These are phyloP conservation scores for Colletotrichum shisoi DNA, from an alignment of 2,329 filamentous ascomycete genomes.

Conservation along the genomic window DNA sequence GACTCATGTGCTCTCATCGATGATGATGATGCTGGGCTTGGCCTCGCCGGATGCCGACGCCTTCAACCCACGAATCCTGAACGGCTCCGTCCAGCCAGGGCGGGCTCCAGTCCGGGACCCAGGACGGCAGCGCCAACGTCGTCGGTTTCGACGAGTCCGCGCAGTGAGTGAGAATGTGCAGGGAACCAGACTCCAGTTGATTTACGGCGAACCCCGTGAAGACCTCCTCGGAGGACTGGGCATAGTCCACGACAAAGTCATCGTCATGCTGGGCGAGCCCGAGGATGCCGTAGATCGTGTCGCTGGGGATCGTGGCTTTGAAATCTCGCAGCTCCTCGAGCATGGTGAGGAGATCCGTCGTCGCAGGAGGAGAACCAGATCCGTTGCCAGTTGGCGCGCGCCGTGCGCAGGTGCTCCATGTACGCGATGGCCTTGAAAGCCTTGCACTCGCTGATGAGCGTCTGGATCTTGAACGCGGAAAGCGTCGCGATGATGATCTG, in stretches of 20 bases:
- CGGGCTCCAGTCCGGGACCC: conserved; percentile 39
- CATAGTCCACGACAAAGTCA: conserved; percentile 18
- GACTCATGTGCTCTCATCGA: background rate
- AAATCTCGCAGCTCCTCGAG: conserved; percentile 32
- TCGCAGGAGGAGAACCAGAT: background rate
- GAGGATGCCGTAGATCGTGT: conserved; percentile 30
- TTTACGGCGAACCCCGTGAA: conserved; percentile 17
- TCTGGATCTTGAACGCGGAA: conserved; percentile 6
- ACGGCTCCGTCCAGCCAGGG: conserved; percentile 35
- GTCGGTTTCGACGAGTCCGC: conserved; percentile 24
- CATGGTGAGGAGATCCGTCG: background rate
- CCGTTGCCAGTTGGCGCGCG: background rate
- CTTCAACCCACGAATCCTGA: conserved; percentile 18
- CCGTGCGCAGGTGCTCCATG: conserved; percentile 10
- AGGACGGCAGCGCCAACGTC: conserved; percentile 23
- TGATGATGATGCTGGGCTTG: background rate
- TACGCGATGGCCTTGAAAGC: conserved; percentile 19
- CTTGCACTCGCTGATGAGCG: conserved; percentile 20
- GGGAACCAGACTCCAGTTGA: background rate
- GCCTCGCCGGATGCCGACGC: background rate
- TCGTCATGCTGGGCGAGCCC: background rate
- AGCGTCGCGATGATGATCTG: background rate
- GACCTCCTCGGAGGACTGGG: conserved; percentile 2
- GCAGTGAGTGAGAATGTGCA: conserved; percentile 19
- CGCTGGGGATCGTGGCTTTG: conserved; percentile 19